Base-by-base conservation (phyloP, 163 green algal genomes). In the Scenedesmus sp. region DNA sequence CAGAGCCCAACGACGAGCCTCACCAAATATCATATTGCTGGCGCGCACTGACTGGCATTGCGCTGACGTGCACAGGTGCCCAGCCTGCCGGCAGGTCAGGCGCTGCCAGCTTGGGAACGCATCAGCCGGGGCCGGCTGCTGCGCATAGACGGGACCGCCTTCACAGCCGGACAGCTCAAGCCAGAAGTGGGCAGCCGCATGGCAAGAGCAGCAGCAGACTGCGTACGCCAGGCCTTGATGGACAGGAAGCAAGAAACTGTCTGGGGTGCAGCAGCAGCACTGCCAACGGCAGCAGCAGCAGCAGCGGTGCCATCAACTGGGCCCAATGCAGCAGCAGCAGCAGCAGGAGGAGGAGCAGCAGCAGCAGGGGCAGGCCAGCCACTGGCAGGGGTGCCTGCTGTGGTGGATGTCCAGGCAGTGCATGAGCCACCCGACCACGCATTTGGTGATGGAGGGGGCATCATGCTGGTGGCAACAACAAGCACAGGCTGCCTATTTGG, bases 391-490 rank as follows among this genome's bases (percentile, higher is more conserved):
- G 59, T 80, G 24, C 13, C 51, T 42, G 56, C 56, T 0, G 82
- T 84, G 7, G 40, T 91, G 1, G 88, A 87, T 20, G 42, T 89
- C 2, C 79, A 88, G 68, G 92, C 72, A 7, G 81, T 92, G 46
- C 84, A 90, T 6, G 95, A 97, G 91, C 53, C 93, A 0, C 33
- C 81, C 0, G 92, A 94, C 22, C 56, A 65, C 0, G 94, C 95
- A 0, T 53, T 94, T 13, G 95, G 94, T 12, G 93, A 97, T 70
- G 96, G 96, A 37, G 95, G 92, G 42, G 94, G 93, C 16, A 68
- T 97, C 3, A 76, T 97, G n/a, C 9, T 98, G 26, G 89, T 96
- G 2, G 97, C 96, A 0, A 43, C 91, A 18, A 97, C 95, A n/a
- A 90, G 81, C 89, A 94, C 88, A 0, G 95, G 96, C 40, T 97